Percentiles rank a stretch among this genome's conserved stretches.
Conservation (phyloP, 2,329 filamentous ascomycete genomes). For the Neocatenulostroma microsporum region DNA sequence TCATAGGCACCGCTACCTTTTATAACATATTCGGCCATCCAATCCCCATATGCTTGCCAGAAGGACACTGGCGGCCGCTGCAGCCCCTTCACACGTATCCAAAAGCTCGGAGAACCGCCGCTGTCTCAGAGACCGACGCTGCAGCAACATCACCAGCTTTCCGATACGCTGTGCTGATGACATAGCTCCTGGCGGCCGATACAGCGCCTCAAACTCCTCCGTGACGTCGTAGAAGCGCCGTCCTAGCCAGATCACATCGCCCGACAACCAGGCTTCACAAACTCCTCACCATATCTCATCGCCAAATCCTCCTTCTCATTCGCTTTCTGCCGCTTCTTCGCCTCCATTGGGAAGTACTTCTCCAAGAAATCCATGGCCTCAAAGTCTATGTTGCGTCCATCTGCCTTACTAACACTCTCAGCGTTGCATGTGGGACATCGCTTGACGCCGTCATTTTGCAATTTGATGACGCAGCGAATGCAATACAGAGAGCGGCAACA, state of each 20-base stretch:
- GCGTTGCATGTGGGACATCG: conserved; percentile 71
- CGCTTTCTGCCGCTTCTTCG: conserved; percentile 49
- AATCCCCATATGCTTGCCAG: too few relatives aligned
- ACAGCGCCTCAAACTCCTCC: too few relatives aligned
- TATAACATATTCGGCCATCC: too few relatives aligned
- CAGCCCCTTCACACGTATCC: too few relatives aligned
- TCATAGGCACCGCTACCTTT: too few relatives aligned
- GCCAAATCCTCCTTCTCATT: conserved; percentile 70
- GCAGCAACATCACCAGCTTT: too few relatives aligned
- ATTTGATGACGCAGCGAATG: conserved; percentile 71
- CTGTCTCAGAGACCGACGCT: too few relatives aligned
- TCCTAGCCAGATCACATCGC: conserved; percentile 4
- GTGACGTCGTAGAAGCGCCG: not conserved
- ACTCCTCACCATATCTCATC: conserved; percentile 29
- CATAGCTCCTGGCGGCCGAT: too few relatives aligned
- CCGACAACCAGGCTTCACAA: conserved; percentile 19
- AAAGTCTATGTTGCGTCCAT: conserved; percentile 59
- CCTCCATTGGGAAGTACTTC: conserved; percentile 71
- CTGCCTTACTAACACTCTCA: conserved; percentile 62
- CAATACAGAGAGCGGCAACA: conserved; percentile 71
- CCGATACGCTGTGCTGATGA: too few relatives aligned
- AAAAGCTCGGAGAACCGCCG: too few relatives aligned
- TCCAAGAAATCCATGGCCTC: conserved; percentile 62
- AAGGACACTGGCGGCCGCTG: too few relatives aligned
- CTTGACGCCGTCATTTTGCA: conserved; percentile 61